Evolutionary conservation across 78 protist genomes (phyloP).

Genomic region (Protostelium mycophagum): DNA sequence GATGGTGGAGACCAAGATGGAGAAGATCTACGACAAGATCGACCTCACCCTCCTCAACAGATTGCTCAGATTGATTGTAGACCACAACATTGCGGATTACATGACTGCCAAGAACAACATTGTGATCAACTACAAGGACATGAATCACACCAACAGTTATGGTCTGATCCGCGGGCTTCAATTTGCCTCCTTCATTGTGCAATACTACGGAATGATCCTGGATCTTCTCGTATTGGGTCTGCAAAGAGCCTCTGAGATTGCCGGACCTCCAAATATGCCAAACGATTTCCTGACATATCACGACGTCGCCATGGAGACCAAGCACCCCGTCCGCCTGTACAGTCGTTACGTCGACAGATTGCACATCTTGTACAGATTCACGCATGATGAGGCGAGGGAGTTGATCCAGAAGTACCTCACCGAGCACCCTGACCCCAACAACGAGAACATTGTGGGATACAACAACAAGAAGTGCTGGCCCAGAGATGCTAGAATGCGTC

Average conservation of each 20-base stretch:
- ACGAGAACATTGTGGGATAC: constrained; percentile 98
- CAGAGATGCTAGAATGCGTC: constrained; percentile 97
- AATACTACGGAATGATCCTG: constrained; percentile 90
- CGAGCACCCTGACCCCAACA: constrained; percentile 99
- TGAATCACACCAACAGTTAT: constrained; percentile 94
- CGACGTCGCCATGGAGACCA: constrained; percentile 70
- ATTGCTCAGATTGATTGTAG: constrained; percentile 96
- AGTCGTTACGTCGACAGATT: constrained; percentile 91
- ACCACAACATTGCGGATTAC: constrained; percentile 99
- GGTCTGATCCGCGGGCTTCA: constrained; percentile 99
- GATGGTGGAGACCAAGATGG: constrained; percentile 80
- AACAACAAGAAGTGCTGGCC: constrained; percentile 99
- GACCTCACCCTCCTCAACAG: constrained; percentile 98
- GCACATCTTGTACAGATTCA: constrained; percentile 89
- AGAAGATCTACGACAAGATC: constrained; percentile 92
- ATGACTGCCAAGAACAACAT: constrained; percentile 99
- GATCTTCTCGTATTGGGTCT: constrained; percentile 97
- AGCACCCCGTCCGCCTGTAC: constrained; percentile 98
- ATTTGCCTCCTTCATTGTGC: constrained; percentile 90
- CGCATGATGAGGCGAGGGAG: constrained; percentile 91
- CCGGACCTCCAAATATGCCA: constrained; percentile 95
- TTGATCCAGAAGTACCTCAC: constrained; percentile 97
- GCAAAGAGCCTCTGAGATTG: constrained; percentile 95
- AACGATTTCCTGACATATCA: constrained; percentile 87
- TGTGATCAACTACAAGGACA: constrained; percentile 95